Conservation (phyloP, 148 eudicot species). For the Vaccinium vitisidaea region DNA sequence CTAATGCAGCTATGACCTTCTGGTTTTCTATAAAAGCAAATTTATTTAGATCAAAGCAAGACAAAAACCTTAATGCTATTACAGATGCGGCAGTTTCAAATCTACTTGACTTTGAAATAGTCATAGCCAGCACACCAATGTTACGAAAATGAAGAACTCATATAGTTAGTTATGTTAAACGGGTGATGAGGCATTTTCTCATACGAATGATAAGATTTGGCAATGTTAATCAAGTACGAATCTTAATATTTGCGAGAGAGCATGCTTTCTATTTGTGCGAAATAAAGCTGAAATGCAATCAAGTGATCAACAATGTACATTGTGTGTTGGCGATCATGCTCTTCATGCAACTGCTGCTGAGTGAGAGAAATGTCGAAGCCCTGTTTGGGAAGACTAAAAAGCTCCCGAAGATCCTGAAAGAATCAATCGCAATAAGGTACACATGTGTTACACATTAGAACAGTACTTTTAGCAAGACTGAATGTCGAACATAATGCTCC, state of each 20-base stretch:
- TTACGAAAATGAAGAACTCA: neutral
- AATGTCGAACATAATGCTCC: neutral
- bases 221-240: neutral
- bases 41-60: neutral
- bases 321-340: slow-evolving; percentile 67
- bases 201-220: neutral
- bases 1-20: neutral
- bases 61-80: neutral
- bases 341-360: slow-evolving; percentile 85
- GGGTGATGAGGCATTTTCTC: neutral
- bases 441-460: slow-evolving; percentile 2
- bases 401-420: slow-evolving; percentile 79
- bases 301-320: slow-evolving; percentile 38
- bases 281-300: slow-evolving; percentile 6
- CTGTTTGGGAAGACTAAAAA: slow-evolving; percentile 82
- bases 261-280: neutral
- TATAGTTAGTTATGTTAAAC: neutral
- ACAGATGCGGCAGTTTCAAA: neutral
- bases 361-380: slow-evolving; percentile 92
- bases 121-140: neutral
- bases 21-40: neutral
- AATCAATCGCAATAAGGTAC: slow-evolving; percentile 13
- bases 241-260: neutral
- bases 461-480: neutral
- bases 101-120: neutral